These are phyloP conservation scores for Mucor indicus DNA, from an alignment of 371 early-diverging fungal species.

Conservation along the genomic window DNA sequence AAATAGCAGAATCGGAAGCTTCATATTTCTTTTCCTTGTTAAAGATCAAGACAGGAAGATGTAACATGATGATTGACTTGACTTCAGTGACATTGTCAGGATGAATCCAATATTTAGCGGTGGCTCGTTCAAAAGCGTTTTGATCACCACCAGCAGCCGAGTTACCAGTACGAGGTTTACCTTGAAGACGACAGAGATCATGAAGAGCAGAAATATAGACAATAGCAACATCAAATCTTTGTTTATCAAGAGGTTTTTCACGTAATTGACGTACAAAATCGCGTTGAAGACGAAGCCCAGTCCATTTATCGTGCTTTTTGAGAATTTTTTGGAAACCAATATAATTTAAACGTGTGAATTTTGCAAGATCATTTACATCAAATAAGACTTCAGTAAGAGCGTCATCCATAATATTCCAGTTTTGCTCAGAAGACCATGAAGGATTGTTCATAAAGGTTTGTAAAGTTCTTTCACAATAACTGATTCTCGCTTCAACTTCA, in stretches of 20 bases:
- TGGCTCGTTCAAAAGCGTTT: constrained; percentile 34
- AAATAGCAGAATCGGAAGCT: constrained; percentile 26
- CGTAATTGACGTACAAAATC: constrained; percentile 82
- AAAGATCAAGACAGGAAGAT: constrained; percentile 94
- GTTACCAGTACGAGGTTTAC: constrained; percentile 42
- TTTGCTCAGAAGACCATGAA: constrained; percentile 35
- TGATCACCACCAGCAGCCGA: constrained; percentile 38
- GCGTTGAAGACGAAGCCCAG: constrained; percentile 69
- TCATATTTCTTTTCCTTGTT: constrained; percentile 31
- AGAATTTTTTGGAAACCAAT: constrained; percentile 93
- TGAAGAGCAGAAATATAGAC: constrained; percentile 46
- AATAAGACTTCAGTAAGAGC: constrained; percentile 46
- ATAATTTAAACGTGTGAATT: constrained; percentile 90
- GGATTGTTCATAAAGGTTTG: constrained; percentile 44
- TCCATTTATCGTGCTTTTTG: constrained; percentile 91
- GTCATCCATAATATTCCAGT: constrained; percentile 47
- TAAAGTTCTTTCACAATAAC: constrained; percentile 79
- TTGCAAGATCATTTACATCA: constrained; percentile 85
- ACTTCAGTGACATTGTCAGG: constrained; percentile 96
- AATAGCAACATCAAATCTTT: constrained; percentile 56
- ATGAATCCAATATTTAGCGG: constrained; percentile 90
- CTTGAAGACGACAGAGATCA: constrained; percentile 41
- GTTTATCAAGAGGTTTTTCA: constrained; percentile 39
- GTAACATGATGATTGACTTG: constrained; percentile 84
- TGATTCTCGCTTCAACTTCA: constrained; percentile 81